phyloP scores from a whole-genome alignment of 2,329 filamentous ascomycete genomes.

The Akanthomyces muscarius region DNA sequence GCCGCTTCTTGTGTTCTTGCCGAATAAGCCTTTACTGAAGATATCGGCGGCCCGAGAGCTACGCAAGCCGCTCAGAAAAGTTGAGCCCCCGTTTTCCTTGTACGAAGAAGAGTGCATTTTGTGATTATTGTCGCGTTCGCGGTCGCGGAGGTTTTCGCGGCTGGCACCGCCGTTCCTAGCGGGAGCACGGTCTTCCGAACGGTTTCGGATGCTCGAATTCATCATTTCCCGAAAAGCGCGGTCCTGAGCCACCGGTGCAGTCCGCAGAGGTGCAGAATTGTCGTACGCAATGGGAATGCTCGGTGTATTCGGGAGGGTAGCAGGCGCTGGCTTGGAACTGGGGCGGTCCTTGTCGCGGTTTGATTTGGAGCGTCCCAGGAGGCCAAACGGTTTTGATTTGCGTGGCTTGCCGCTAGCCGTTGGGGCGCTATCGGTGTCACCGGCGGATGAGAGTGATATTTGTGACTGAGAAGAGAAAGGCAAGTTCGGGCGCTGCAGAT shows the following conservation, averaged over 20 bases:
- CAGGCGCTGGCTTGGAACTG: conserved; percentile 35
- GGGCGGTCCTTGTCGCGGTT: conserved; percentile 47
- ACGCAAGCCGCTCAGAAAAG: conserved; percentile 70
- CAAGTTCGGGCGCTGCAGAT: conserved; percentile 21
- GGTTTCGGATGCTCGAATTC: conserved; percentile 60
- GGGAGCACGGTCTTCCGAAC: conserved; percentile 64
- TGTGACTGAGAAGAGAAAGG: conserved; percentile 48
- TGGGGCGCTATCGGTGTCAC: conserved; percentile 41
- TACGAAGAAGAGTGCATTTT: conserved; percentile 51
- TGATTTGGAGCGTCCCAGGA: conserved; percentile 50
- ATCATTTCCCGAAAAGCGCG: conserved; percentile 66
- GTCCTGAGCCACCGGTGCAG: conserved; percentile 62
- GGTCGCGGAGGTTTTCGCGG: conserved; percentile 44
- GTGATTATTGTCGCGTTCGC: conserved; percentile 31
- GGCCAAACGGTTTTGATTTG: conserved; percentile 53
- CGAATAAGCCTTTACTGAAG: conserved; percentile 77
- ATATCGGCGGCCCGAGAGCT: conserved; percentile 74
- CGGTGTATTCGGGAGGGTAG: conserved; percentile 22
- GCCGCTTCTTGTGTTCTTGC: conserved; percentile 70
- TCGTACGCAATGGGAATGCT: conserved; percentile 29
- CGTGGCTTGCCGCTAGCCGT: conserved; percentile 40
- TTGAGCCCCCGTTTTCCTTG: conserved; percentile 58
- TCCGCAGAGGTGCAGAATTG: conserved; percentile 44
- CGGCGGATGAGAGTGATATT: conserved; percentile 46
- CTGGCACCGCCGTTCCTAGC: conserved; percentile 40